Percentiles rank a stretch among this genome's conserved stretches.
Conservation (phyloP, 306 rosid genomes). For the Vigna nakashimae region DNA sequence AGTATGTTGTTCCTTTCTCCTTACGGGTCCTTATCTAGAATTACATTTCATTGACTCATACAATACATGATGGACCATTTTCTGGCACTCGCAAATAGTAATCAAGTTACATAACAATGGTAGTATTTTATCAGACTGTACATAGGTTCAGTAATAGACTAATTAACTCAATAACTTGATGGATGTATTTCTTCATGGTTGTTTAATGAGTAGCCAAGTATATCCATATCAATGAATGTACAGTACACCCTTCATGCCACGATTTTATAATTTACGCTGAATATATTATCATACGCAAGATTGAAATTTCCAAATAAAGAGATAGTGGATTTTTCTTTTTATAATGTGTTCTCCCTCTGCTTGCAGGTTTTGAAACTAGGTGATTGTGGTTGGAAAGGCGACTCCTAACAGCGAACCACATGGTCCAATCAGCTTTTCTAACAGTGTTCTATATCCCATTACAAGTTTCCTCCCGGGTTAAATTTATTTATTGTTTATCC, state of each 20-base stretch:
- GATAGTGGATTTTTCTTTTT: background rate
- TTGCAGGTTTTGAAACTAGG: background rate
- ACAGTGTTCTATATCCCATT: background rate
- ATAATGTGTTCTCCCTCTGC: background rate
- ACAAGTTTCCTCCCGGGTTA: background rate
- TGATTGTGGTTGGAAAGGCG: background rate
- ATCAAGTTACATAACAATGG: constrained; percentile 27
- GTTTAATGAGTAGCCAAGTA: background rate
- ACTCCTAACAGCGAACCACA: background rate
- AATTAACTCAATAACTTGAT: background rate
- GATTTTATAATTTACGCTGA: background rate
- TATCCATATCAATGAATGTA: background rate
- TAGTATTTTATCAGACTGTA: background rate
- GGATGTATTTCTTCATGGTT: background rate
- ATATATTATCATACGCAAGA: background rate
- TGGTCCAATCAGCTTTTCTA: background rate
- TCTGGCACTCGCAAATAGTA: background rate
- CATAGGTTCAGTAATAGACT: background rate
- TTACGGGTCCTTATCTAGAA: background rate
- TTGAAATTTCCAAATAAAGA: background rate
- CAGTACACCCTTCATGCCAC: background rate
- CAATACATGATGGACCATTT: background rate
- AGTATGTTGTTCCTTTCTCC: background rate
- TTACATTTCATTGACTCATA: background rate
- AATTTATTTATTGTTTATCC: background rate